A percentile compares a stretch with the other conserved stretches of the same genome.
Conservation (phyloP, 2,329 filamentous ascomycete species). For the Xylariaceae sp. region DNA sequence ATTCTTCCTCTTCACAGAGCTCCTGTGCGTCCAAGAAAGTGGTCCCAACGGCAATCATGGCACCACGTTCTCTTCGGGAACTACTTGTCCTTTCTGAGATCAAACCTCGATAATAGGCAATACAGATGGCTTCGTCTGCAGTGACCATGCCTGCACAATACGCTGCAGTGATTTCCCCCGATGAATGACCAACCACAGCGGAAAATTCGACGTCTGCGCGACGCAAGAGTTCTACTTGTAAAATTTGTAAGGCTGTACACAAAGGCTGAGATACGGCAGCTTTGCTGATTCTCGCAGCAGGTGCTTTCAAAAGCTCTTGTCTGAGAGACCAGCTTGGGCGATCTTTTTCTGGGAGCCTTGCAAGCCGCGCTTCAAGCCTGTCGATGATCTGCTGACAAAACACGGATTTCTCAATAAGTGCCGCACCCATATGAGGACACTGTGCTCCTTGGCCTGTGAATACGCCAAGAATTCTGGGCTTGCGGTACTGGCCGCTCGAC, state of each 20-base stretch:
- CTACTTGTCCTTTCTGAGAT: constrained; percentile 30
- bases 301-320: constrained; percentile 22
- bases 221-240: constrained; percentile 20
- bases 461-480: constrained; percentile 26
- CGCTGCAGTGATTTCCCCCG: constrained; percentile 52
- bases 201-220: constrained; percentile 11
- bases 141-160: constrained; percentile 53
- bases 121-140: constrained; percentile 47
- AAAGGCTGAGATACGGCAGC: constrained; percentile 38
- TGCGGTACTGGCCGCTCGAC: background rate
- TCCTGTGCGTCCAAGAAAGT: constrained; percentile 43
- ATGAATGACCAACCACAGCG: constrained; percentile 34
- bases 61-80: constrained; percentile 35
- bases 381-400: constrained; percentile 4
- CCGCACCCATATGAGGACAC: constrained; percentile 35
- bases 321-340: constrained; percentile 36
- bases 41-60: constrained; percentile 55
- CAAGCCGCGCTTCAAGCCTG: constrained; percentile 31
- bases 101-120: constrained; percentile 53
- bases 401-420: constrained; percentile 22
- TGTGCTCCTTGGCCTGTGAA: constrained; percentile 37
- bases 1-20: constrained; percentile 28
- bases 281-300: constrained; percentile 35
- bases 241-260: constrained; percentile 32
- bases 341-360: constrained; percentile 28